Base-by-base conservation (phyloP, 306 rosid species). In the Myrica gale region DNA sequence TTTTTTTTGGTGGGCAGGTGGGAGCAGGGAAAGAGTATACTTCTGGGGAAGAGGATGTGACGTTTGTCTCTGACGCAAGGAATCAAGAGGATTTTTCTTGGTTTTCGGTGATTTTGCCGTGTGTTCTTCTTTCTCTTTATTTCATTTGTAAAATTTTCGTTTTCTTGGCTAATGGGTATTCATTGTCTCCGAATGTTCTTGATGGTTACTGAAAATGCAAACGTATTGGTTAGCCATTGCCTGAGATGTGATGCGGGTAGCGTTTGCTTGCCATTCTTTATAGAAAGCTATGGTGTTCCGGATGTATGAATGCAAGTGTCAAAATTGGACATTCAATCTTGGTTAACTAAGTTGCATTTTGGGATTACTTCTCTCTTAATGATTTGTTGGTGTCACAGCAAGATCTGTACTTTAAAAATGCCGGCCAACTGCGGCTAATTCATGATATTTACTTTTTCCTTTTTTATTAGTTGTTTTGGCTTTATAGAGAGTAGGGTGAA, bases 51-150 rank as follows among this genome's bases (percentile, higher is more conserved):
- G 78, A 79, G 70, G 71, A 86, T 1, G 82, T 85, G 73, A 79
- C 91, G 80, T 70, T 74, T 86, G 86, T 71, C 58, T 75, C 94
- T 71, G 95, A 86, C 41, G 82, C 89, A 62, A 68, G 83, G 13
- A 16, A 52, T 46, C 80, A 69, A 43, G 98, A 95, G 73, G 75
- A 90, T 6, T 92, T 85, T 74, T 84, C 96, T 60, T 92, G 91
- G 98, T 37, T 74, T 74, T 92, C 96, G 75, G 93, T 88, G 7
- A 84, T 95, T 76, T 51, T 92, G 57, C 98, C 98, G 98, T 95
- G 85, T 43, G 97, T 86, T 78, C 83, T 86, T 78, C 83, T 65
- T 48, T 37, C 50, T 21, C 19, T 79, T 72, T 50, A 21, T 46
- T 45, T 61, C 9, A 19, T 21, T 9, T 19, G 11, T 6, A 23